Base-by-base conservation (phyloP, 78 protist species). In the Paratrimastix pyriformis region DNA sequence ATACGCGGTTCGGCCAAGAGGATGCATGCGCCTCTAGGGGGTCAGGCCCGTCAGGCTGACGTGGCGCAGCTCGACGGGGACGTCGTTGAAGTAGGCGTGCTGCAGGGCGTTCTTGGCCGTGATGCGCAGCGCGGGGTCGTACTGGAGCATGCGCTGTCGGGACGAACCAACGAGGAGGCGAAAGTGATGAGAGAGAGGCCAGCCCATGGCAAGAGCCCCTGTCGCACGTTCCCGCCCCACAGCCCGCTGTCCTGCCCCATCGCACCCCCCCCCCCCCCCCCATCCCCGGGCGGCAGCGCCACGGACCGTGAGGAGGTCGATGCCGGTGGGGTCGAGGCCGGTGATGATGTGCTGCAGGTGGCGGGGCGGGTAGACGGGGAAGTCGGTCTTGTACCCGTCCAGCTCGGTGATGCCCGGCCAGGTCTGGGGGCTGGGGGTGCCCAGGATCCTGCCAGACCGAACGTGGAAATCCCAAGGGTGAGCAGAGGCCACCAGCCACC, bases 321-420 rank as follows among this genome's bases (percentile, higher is more conserved):
- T 26, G 21, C 18, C 18, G 35, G 21, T 26, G 21, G 21, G 18
- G 21, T 52, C 18, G 21, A 52, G 21, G 18, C 18, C 18, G 21
- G 21, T 52, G 18, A 52, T 52, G 18, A 52, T 52, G 18, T 52
- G 21, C 21, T 6, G 3, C 54, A 86, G 70, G 42, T 82, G 60
- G 65, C 72, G 86, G 9, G 84, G 84, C 2, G 71, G 39, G 89
- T 86, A 88, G 11, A 74, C 45, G 62, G 91, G 95, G 64, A 90
- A 91, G n/a, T 80, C 59, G 3, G 77, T 15, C 42, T 85, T 84
- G 69, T 48, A 80, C 29, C 90, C 84, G 24, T 93, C 92, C 44
- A 78, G 24, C 39, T 5, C 3, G 24, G 57, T 8, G 8, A 78
- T 46, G 4, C 64, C 66, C 1, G 82, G 75, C 82, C 77, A 74